Base-by-base conservation (phyloP, 257 asterid species). In the Haberlea rhodopensis region DNA sequence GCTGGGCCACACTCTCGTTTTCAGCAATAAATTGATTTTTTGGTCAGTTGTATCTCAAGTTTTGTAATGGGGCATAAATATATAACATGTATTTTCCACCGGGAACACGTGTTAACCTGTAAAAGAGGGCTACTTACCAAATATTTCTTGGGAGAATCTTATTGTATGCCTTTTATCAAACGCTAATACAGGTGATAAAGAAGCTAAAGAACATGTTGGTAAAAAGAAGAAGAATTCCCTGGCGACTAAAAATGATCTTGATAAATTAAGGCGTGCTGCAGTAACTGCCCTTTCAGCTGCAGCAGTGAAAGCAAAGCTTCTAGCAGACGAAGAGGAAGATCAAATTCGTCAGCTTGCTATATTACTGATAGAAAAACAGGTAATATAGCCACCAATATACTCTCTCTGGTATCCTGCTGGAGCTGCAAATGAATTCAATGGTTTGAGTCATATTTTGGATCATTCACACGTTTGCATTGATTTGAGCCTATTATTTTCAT, bases 281-380 rank as follows among this genome's bases (percentile, higher is more conserved):
- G 78, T 79, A 63, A 83, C 95, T 63, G 85, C 97, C 76, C 67
- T 94, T 61, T 86, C 99, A 61, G 97, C 95, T 76, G 97, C 95
- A 66, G 97, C 97, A 21, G 83, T 90, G 78, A 94, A 94, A 81
- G 95, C 99, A 59, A 94, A 88, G 87, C 74, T 86, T 81, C 96
- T 94, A 53, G 99, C 97, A n/a, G 87, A 78, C 37, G 84, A 83
- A 63, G 99, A 94, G 85, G 99, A 94, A 80, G 87, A 88, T 51
- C 88, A 86, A 63, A 88, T 94, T 75, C 97, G 87, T 65, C 85
- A 75, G 75, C 95, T 94, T 37, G 77, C 96, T 46, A 58, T 92
- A 22, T 78, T 75, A 27, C 72, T 94, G 52, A 69, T 90, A 54
- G 99, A 87, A 61, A 94, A 86, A 60, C 96, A 90, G 99, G 99